Percentiles rank a stretch among this genome's conserved stretches.
These are phyloP conservation scores for Plenodomus biglobosus DNA, from an alignment of 2,329 filamentous ascomycete genomes.

Conservation along the genomic window DNA sequence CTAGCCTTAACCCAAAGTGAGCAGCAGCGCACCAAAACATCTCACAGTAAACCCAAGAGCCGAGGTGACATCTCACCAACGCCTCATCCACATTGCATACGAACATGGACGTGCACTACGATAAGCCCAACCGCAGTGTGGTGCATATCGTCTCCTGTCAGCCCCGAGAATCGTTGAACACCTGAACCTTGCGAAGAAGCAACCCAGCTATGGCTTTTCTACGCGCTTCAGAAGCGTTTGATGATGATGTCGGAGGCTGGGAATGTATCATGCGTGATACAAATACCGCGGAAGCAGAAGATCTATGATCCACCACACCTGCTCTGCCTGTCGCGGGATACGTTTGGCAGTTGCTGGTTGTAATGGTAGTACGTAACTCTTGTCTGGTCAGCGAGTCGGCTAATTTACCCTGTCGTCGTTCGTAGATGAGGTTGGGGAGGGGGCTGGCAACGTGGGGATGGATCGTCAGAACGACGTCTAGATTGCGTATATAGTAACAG, in stretches of 20 bases:
- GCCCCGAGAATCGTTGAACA: not conserved
- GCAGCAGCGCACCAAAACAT: no score
- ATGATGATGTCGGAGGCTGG: not conserved
- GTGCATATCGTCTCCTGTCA: not conserved
- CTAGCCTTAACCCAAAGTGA: no score
- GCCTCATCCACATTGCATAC: not conserved
- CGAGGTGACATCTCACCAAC: not conserved
- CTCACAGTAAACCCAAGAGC: not conserved
- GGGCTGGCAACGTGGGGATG: no score
- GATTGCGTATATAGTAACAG: not conserved
- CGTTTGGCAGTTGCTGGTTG: no score
- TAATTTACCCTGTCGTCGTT: not conserved
- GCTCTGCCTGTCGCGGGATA: no score
- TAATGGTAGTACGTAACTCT: no score
- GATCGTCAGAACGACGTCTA: not conserved
- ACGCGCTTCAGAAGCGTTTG: not conserved
- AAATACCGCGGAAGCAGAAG: not conserved
- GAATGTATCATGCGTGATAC: not conserved
- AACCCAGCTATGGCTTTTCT: not conserved
- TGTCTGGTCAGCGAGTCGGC: not conserved
- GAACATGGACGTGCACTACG: not conserved
- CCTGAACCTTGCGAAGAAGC: not conserved
- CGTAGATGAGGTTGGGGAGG: not conserved
- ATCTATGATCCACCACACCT: not conserved
- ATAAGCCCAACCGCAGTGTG: not conserved